phyloP scores from a whole-genome alignment of 2,329 filamentous ascomycete genomes.

The Acephala macrosclerotiorum region DNA sequence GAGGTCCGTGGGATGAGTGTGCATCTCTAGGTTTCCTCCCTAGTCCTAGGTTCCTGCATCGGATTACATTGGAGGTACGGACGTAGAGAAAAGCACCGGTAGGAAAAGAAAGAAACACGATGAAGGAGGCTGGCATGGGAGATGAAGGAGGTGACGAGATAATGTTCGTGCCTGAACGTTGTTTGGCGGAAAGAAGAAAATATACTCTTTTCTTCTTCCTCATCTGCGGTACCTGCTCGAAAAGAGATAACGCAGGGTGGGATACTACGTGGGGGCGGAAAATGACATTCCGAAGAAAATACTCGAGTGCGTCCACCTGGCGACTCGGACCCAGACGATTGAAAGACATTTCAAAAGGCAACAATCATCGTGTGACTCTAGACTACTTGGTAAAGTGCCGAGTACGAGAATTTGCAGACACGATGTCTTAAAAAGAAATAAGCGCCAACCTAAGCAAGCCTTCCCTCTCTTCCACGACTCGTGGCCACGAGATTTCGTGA shows the following conservation, averaged over 20 bases:
- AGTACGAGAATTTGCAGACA: background rate
- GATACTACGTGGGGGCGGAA: background rate
- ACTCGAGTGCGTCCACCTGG: background rate
- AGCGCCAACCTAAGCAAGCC: background rate
- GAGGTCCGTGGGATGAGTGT: background rate
- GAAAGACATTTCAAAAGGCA: background rate
- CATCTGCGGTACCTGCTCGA: background rate
- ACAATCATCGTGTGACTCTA: background rate
- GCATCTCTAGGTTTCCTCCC: too few species aligned
- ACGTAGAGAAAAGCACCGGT: background rate
- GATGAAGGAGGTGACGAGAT: constrained; percentile 8
- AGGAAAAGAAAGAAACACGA: background rate
- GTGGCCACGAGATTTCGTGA: background rate
- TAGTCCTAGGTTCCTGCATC: background rate
- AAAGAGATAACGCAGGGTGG: background rate
- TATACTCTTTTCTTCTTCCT: constrained; percentile 3
- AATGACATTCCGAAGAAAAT: background rate
- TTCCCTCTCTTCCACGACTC: too few species aligned
- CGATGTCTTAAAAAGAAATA: background rate
- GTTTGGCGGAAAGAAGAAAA: constrained; percentile 4
- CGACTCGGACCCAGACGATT: background rate
- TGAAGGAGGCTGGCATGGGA: background rate
- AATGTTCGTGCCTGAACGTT: background rate
- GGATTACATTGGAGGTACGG: background rate
- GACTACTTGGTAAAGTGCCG: constrained; percentile 4